A percentile compares a stretch with the other conserved stretches of the same genome.
Evolutionary conservation across 169 alveolate genomes (phyloP).

Genomic region (Plasmodium malariae): DNA sequence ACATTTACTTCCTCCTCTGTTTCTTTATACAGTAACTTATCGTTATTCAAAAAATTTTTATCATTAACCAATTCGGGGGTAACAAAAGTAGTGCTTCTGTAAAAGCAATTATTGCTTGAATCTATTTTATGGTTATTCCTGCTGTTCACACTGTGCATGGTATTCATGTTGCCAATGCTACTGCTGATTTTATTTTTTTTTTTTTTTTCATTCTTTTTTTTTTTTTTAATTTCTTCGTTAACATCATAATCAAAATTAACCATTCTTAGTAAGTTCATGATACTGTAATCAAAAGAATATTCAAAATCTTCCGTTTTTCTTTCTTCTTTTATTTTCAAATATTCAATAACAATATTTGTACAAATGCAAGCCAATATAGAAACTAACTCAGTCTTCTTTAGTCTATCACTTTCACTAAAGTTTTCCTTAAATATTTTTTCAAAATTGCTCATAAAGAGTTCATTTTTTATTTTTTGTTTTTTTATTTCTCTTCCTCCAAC

Average conservation of each 20-base stretch:
- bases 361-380: constrained; percentile 72
- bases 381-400: constrained; percentile 47
- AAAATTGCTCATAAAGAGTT: constrained; percentile 8
- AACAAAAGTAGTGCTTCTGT: background rate
- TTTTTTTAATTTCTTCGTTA: constrained; percentile 53
- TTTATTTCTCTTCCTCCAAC: background rate
- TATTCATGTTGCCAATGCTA: background rate
- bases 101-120: background rate
- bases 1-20: constrained; percentile 37
- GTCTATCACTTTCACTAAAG: constrained; percentile 40
- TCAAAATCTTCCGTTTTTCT: constrained; percentile 46
- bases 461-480: background rate
- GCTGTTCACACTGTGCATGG: background rate
- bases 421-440: constrained; percentile 50
- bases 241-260: constrained; percentile 75
- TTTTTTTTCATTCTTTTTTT: constrained; percentile 16
- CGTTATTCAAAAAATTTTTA: background rate
- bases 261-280: constrained; percentile 55
- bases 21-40: background rate
- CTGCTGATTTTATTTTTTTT: constrained; percentile 2
- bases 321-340: constrained; percentile 57
- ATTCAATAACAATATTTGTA: constrained; percentile 64
- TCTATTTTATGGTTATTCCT: background rate
- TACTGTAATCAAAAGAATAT: constrained; percentile 60
- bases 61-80: background rate